Percentiles rank a stretch among this genome's conserved stretches.
These are phyloP conservation scores for Thermochaetoides dissita DNA, from an alignment of 2,329 filamentous ascomycete species.

Conservation along the genomic window DNA sequence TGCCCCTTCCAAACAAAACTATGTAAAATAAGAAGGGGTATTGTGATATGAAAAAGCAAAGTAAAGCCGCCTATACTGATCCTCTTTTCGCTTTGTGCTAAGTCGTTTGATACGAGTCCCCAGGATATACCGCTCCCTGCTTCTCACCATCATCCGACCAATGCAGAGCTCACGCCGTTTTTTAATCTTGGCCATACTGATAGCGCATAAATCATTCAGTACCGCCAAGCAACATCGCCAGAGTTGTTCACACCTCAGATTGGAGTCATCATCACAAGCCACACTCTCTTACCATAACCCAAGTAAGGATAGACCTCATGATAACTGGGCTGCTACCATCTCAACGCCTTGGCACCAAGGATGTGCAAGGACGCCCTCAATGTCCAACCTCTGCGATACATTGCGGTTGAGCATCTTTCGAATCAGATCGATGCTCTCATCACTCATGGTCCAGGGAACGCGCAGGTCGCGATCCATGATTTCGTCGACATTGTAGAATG, in stretches of 20 bases:
- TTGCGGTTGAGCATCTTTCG: constrained; percentile 85
- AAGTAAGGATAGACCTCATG: background rate
- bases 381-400: constrained; percentile 69
- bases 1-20: background rate
- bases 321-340: background rate
- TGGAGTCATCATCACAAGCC: background rate
- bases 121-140: too few relatives aligned
- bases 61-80: too few relatives aligned
- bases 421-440: constrained; percentile 85
- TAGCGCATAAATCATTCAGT: background rate
- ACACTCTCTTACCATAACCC: background rate
- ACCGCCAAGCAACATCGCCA: background rate
- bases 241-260: background rate
- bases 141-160: too few relatives aligned
- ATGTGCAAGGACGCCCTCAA: constrained; percentile 75
- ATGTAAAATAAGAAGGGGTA: background rate
- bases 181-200: background rate
- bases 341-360: constrained; percentile 48
- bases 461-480: constrained; percentile 95
- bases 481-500: constrained; percentile 97
- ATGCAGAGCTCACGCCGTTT: too few relatives aligned
- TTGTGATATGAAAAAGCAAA: too few relatives aligned
- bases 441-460: constrained; percentile 76
- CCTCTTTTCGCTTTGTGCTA: too few relatives aligned
- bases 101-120: too few relatives aligned